A percentile compares a stretch with the other conserved stretches of the same genome.
Evolutionary conservation across 1,139 yeast species (phyloP).

Genomic region (Blastobotrys raffinosifermentans): DNA sequence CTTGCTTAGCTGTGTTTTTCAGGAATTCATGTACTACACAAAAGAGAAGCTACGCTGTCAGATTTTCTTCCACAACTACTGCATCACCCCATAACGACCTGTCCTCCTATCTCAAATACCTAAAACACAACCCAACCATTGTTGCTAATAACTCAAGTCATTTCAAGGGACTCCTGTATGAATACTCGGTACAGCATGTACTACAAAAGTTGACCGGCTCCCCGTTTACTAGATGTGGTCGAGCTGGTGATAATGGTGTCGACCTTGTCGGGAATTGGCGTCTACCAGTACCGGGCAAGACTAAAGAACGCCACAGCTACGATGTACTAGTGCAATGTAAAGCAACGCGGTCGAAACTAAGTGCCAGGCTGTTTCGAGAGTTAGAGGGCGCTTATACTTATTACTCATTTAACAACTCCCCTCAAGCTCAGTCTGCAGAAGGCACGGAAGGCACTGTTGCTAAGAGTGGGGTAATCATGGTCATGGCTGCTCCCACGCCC

Average conservation of each 20-base stretch:
- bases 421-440: conserved; percentile 17
- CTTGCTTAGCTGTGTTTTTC: not conserved
- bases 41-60: conserved; percentile 2
- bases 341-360: conserved; percentile 41
- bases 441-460: not conserved
- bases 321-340: conserved; percentile 58
- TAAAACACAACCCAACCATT: conserved; percentile 18
- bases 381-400: conserved; percentile 49
- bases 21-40: too few species aligned
- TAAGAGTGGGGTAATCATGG: conserved; percentile 29
- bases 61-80: conserved; percentile 1
- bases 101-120: conserved; percentile 31
- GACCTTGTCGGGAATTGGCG: conserved; percentile 42
- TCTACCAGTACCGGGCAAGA: conserved; percentile 4
- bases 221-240: conserved; percentile 46
- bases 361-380: conserved; percentile 52
- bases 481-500: conserved; percentile 54
- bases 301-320: conserved; percentile 29
- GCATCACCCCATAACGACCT: conserved; percentile 22
- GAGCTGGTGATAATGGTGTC: conserved; percentile 67
- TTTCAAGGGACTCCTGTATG: conserved; percentile 68
- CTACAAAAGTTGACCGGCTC: conserved; percentile 35
- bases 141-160: conserved; percentile 42
- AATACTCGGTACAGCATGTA: conserved; percentile 46
- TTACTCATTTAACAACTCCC: conserved; percentile 20